These are phyloP conservation scores for Cercospora sp. DNA, from an alignment of 2,329 filamentous ascomycete genomes.

Conservation along the genomic window DNA sequence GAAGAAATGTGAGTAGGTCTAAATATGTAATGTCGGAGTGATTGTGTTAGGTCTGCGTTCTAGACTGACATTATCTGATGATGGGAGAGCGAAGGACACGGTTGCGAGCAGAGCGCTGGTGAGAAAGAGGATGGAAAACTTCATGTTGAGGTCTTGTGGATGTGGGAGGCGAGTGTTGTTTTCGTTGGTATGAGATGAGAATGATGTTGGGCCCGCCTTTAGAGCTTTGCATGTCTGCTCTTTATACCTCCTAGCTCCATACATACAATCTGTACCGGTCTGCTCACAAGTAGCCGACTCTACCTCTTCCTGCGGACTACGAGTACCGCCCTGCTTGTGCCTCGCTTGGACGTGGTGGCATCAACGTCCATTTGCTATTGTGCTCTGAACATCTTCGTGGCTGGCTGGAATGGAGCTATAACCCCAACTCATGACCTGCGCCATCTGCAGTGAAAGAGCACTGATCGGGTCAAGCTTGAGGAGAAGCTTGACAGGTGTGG, in stretches of 20 bases:
- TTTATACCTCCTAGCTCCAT: neutral
- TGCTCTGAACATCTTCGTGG: neutral
- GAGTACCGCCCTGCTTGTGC: neutral
- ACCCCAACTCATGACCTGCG: neutral
- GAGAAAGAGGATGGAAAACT: neutral
- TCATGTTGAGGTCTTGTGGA: neutral
- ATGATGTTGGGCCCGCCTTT: neutral
- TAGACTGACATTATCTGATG: neutral
- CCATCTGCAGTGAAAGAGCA: neutral
- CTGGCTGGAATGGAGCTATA: neutral
- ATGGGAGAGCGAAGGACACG: neutral
- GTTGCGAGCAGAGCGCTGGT: neutral
- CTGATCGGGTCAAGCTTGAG: conserved; percentile 1
- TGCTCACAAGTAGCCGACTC: neutral
- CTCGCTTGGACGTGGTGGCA: neutral
- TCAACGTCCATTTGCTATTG: neutral
- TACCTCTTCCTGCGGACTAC: neutral
- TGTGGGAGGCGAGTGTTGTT: neutral
- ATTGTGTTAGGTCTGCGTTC: neutral
- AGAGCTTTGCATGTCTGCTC: neutral
- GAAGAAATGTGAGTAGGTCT: neutral
- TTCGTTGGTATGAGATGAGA: neutral
- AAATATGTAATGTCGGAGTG: neutral
- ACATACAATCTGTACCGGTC: neutral
- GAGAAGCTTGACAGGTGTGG: conserved; percentile 11